phyloP scores from a whole-genome alignment of 202 grass and related monocot species.

The Zoysia matrella region DNA sequence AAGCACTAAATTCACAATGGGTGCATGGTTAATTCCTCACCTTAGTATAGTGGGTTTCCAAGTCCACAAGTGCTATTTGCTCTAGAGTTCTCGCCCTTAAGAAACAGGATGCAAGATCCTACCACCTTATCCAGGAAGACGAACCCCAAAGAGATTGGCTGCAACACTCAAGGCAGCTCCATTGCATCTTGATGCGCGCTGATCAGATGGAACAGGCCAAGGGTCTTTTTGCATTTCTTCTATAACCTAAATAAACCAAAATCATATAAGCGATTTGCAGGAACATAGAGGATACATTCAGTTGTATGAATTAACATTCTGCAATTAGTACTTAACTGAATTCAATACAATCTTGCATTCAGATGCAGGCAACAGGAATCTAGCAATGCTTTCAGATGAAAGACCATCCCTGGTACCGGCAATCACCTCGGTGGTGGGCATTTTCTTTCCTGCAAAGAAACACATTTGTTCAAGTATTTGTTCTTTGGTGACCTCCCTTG shows the following conservation, averaged over 20 bases:
- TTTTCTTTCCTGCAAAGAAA: slow-evolving; percentile 82
- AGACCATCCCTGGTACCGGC: slow-evolving; percentile 87
- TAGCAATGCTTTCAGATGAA: slow-evolving; percentile 86
- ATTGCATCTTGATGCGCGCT: slow-evolving; percentile 85
- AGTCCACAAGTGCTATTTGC: slow-evolving; percentile 85
- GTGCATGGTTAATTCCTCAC: slow-evolving; percentile 36
- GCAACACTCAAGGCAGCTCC: slow-evolving; percentile 88
- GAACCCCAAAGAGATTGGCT: slow-evolving; percentile 75
- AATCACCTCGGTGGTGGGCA: slow-evolving; percentile 72
- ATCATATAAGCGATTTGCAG: slow-evolving; percentile 33
- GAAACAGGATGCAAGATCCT: slow-evolving; percentile 65
- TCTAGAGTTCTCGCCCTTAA: slow-evolving; percentile 86
- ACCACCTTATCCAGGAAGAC: slow-evolving; percentile 92
- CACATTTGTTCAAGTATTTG: slow-evolving; percentile 95
- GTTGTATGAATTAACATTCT: slow-evolving; percentile 18
- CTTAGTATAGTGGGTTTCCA: slow-evolving; percentile 97
- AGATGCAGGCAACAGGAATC: slow-evolving; percentile 81
- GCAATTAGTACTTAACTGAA: slow-evolving; percentile 64
- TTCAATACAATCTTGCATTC: slow-evolving; percentile 94
- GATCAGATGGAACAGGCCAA: slow-evolving; percentile 82
- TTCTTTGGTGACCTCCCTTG: slow-evolving; percentile 90
- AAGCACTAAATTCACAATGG: slow-evolving; percentile 5
- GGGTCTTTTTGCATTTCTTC: slow-evolving; percentile 92
- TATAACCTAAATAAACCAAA: slow-evolving; percentile 64
- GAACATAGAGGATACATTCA: background rate